Evolutionary conservation across 371 early-diverging fungal genomes (phyloP).

Genomic region (Lichtheimia hyalospora): DNA sequence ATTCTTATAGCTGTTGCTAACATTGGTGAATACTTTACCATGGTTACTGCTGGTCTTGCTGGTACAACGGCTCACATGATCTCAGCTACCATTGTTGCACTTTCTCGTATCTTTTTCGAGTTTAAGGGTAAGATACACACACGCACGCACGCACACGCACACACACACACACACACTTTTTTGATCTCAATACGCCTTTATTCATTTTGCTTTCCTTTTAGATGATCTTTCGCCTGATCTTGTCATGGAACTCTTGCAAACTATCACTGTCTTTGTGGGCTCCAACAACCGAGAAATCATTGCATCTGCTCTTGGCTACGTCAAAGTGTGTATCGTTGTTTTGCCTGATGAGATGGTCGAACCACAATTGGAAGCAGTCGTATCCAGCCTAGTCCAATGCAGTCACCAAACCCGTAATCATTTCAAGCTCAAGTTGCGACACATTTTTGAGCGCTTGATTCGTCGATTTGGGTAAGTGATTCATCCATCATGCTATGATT

Average conservation of each 20-base stretch:
- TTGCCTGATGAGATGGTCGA: constrained; percentile 68
- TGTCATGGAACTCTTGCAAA: constrained; percentile 65
- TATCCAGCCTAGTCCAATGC: constrained; percentile 75
- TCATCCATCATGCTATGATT: no score
- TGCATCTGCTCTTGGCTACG: constrained; percentile 88
- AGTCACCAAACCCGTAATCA: constrained; percentile 84
- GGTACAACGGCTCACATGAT: constrained; percentile 93
- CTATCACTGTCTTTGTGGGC: constrained; percentile 74
- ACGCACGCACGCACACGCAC: no score
- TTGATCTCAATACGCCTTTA: not conserved
- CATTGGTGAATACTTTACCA: constrained; percentile 71
- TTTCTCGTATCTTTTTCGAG: constrained; percentile 88
- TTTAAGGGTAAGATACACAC: constrained; percentile 61
- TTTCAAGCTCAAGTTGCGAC: constrained; percentile 88
- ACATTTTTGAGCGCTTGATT: constrained; percentile 90
- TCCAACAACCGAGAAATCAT: constrained; percentile 89
- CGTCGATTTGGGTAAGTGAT: constrained; percentile 86
- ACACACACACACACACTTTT: no score
- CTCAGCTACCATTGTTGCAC: constrained; percentile 82
- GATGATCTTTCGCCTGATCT: constrained; percentile 59
- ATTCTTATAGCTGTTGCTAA: constrained; percentile 37
- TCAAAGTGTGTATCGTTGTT: constrained; percentile 90
- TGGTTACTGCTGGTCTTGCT: constrained; percentile 94
- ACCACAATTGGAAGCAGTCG: constrained; percentile 64
- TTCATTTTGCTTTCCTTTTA: not conserved